Evolutionary conservation across 345 rosid genomes (phyloP).

Genomic region (Gossypioides kirkii): DNA sequence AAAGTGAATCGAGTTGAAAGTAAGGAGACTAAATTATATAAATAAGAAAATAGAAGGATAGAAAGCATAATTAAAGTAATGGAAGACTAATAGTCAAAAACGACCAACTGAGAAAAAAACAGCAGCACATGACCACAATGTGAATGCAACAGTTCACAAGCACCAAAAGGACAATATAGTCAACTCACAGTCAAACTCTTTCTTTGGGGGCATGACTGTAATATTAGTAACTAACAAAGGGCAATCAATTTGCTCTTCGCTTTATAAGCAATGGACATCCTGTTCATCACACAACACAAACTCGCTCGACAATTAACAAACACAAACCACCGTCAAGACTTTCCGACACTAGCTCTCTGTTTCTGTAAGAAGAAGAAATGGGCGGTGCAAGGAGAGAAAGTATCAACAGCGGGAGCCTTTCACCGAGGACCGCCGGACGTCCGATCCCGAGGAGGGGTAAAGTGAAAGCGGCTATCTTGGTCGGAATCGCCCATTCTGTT

Average conservation of each 20-base stretch:
- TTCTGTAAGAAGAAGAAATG: background rate
- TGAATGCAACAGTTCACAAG: background rate
- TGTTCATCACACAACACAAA: background rate
- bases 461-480: constrained; percentile 37
- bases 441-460: constrained; percentile 49
- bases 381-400: background rate
- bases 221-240: background rate
- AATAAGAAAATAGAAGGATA: too few relatives aligned
- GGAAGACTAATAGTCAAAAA: background rate
- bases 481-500: constrained; percentile 45
- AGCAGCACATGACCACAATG: background rate
- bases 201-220: background rate
- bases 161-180: background rate
- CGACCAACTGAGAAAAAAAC: background rate
- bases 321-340: too few relatives aligned
- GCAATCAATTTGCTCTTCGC: background rate
- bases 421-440: constrained; percentile 18
- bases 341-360: background rate
- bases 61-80: background rate
- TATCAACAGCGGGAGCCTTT: constrained; percentile 1
- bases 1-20: too few relatives aligned
- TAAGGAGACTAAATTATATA: too few relatives aligned
- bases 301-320: background rate
- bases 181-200: background rate
- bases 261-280: background rate